Base-by-base conservation (phyloP, 1,139 yeast genomes). In the Magnusiomyces sp. region DNA sequence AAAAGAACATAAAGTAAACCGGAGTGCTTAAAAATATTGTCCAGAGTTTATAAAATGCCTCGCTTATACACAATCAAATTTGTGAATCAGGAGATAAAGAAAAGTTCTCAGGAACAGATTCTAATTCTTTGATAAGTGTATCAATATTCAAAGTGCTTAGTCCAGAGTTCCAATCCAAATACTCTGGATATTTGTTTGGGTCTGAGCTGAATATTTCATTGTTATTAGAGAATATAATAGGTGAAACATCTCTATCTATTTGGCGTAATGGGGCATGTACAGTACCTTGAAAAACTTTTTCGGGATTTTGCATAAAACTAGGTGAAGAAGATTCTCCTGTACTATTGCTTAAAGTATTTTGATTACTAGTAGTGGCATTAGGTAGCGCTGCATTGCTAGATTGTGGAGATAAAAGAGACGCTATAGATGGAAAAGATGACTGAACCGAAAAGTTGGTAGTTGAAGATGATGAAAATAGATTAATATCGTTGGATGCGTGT, bases 101-200 rank as follows among this genome's bases (percentile, higher is more conserved):
- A 7, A 23, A 23, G 29, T 23, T 23, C 7, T 23, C 29, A 7
- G 29, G 29, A 23, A 23, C 29, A 23, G 29, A 23, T 23, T 23
- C 29, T 7, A 23, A 23, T 13, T 40, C 43, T 34, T 40, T 14
- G n/a, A 40, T 40, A 16, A 40, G 14, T n/a, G 17, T 29, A 14
- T 40, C 43, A 40, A 40, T 14, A n/a, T 27, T 23, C 14, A 23
- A 23, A 5, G 29, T 23, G 29, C 29, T 23, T 23, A 29, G 6
- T 29, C 31, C 43, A 9, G 43, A 40, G 34, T 27, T 40, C 43
- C 43, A 40, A 29, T 23, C 27, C 34, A 40, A n/a, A 27, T 40
- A 29, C 9, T 40, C 43, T 7, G 43, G 43, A 29, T 40, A 40
- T 17, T 20, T 23, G 17, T 20, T 16, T n/a, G 40, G 19, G 7